Conservation (phyloP, 768 basidiomycete species). For the Tulasnella calospora region DNA sequence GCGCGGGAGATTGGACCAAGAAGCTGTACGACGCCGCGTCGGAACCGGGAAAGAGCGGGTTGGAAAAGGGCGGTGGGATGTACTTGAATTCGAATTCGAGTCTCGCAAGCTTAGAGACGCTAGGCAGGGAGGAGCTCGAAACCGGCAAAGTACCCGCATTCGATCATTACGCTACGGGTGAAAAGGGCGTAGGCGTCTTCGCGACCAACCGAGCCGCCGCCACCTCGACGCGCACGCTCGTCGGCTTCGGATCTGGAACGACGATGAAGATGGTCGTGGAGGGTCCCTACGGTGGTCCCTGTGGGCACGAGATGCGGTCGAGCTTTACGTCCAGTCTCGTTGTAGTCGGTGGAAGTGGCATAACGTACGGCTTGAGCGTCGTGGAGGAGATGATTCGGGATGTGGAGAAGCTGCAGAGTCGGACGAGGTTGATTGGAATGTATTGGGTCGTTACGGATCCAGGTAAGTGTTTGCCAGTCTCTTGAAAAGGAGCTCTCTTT, state of each 20-base stretch:
- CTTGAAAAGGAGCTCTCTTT: too few species aligned
- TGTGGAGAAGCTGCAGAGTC: conserved; percentile 44
- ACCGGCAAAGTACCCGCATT: background rate
- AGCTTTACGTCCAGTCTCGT: conserved; percentile 65
- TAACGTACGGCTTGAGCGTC: conserved; percentile 60
- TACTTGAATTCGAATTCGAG: background rate
- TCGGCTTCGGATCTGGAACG: conserved; percentile 38
- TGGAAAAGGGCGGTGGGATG: background rate
- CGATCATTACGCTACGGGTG: background rate
- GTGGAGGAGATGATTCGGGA: conserved; percentile 59
- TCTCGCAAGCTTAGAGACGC: background rate
- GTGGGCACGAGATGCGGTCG: conserved; percentile 52
- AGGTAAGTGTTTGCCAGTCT: conserved; percentile 37
- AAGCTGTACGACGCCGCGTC: conserved; percentile 40
- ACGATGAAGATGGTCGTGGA: conserved; percentile 52
- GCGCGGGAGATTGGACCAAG: conserved; percentile 26
- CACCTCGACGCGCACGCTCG: conserved; percentile 50
- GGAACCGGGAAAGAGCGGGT: background rate
- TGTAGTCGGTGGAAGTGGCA: conserved; percentile 72
- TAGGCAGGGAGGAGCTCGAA: background rate
- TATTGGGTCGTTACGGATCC: conserved; percentile 61
- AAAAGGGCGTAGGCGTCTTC: background rate
- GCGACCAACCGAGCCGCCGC: conserved; percentile 43
- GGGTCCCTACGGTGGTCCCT: conserved; percentile 56
- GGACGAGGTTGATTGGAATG: conserved; percentile 57